A percentile compares a stretch with the other conserved stretches of the same genome.
These are phyloP conservation scores for Talaromyces pinophilus DNA, from an alignment of 2,329 filamentous ascomycete genomes.

Conservation along the genomic window DNA sequence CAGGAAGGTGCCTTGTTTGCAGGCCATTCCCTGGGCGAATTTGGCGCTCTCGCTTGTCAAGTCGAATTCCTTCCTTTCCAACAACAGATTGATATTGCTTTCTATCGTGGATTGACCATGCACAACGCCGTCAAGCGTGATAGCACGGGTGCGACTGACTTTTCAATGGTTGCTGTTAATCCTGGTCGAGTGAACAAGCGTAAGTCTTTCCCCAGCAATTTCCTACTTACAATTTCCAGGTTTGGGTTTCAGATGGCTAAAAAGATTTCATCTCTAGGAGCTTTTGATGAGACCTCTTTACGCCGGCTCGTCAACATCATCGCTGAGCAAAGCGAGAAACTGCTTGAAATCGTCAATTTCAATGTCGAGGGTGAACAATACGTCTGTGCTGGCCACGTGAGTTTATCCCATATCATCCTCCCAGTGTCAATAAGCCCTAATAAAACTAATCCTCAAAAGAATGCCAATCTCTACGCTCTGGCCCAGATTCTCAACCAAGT, in stretches of 20 bases:
- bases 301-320: constrained; percentile 98
- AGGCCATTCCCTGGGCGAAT: constrained; percentile 96
- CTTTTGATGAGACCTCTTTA: constrained; percentile 54
- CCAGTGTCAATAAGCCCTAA: background rate
- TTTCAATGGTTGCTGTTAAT: constrained; percentile 99
- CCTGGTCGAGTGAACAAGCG: constrained; percentile 72
- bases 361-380: constrained; percentile 71
- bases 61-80: constrained; percentile 89
- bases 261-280: background rate
- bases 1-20: constrained; percentile 96
- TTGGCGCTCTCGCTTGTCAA: constrained; percentile 91
- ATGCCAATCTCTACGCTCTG: constrained; percentile 53
- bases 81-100: constrained; percentile 64
- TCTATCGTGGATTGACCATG: constrained; percentile 98
- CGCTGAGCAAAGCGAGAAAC: constrained; percentile 86
- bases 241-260: background rate
- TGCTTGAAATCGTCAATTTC: constrained; percentile 98
- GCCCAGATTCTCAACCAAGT: background rate
- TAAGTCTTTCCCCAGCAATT: constrained; percentile 62
- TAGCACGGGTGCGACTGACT: constrained; percentile 87
- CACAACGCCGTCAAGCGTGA: constrained; percentile 98
- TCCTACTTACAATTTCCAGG: background rate
- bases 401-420: background rate
- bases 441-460: background rate
- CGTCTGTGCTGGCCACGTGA: constrained; percentile 64